Percentiles rank a stretch among this genome's conserved stretches.
These are phyloP conservation scores for Backusella luteola DNA, from an alignment of 192 early-diverging fungal species.

Conservation along the genomic window DNA sequence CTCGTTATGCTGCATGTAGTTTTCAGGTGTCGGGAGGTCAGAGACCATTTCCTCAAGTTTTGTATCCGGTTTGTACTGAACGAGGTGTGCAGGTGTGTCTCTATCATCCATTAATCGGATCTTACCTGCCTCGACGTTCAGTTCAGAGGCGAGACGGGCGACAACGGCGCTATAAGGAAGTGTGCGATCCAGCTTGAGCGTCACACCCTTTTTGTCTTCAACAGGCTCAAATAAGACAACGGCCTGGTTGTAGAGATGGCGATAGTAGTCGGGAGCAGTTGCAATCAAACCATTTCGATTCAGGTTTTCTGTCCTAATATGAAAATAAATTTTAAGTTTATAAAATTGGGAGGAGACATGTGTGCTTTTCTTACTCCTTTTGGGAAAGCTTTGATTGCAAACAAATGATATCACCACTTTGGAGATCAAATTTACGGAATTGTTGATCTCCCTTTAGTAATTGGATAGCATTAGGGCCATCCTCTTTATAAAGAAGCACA, in stretches of 20 bases:
- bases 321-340: conserved; percentile 15
- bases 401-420: conserved; percentile 19
- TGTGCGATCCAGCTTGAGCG: conserved; percentile 53
- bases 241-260: neutral
- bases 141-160: conserved; percentile 55
- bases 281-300: neutral
- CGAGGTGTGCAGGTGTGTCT: conserved; percentile 20
- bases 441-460: neutral
- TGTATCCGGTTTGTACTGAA: conserved; percentile 7
- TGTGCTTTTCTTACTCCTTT: conserved; percentile 13
- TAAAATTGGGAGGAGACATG: neutral
- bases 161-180: conserved; percentile 67
- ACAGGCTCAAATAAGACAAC: neutral
- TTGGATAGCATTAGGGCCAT: neutral
- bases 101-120: conserved; percentile 66
- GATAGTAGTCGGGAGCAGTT: conserved; percentile 5
- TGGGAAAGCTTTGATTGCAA: conserved; percentile 9
- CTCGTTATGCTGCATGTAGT: conserved; percentile 7
- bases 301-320: conserved; percentile 27
- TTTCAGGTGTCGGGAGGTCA: neutral
- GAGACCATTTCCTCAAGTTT: conserved; percentile 39
- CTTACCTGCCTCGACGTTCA: conserved; percentile 63
- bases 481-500: neutral
- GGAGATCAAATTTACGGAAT: conserved; percentile 7
- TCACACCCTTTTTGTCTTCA: conserved; percentile 9